phyloP scores from a whole-genome alignment of 2,329 filamentous ascomycete genomes.

The Mariannaea elegans region DNA sequence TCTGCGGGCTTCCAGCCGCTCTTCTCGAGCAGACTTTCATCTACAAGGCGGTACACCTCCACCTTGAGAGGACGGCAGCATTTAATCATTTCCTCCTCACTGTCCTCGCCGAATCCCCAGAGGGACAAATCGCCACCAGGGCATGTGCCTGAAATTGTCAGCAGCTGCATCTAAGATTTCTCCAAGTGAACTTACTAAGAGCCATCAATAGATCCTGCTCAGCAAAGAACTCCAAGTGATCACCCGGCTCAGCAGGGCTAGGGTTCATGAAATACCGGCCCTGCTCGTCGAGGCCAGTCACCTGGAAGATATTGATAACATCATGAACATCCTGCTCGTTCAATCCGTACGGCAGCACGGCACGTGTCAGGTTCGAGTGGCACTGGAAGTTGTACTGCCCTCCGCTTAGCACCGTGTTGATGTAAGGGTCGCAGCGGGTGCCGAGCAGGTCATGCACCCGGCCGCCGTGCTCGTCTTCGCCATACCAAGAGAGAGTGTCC shows the following conservation, averaged over 20 bases:
- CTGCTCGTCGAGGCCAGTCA: conserved; percentile 77
- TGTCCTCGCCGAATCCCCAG: conserved; percentile 81
- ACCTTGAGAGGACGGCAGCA: conserved; percentile 79
- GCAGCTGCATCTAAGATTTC: neutral
- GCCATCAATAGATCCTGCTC: conserved; percentile 78
- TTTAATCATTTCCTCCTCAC: conserved; percentile 72
- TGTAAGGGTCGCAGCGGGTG: conserved; percentile 86
- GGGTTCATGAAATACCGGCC: conserved; percentile 82
- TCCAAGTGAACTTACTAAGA: conserved; percentile 51
- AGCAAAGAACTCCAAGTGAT: conserved; percentile 80
- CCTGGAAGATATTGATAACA: conserved; percentile 87
- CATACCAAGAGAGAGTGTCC: conserved; percentile 73
- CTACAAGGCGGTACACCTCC: conserved; percentile 72
- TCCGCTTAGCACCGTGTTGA: conserved; percentile 77
- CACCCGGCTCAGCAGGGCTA: conserved; percentile 62
- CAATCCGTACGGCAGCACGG: conserved; percentile 73
- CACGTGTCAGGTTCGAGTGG: conserved; percentile 81
- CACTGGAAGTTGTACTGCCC: conserved; percentile 82
- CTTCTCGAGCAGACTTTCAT: conserved; percentile 59
- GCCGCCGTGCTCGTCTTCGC: conserved; percentile 69
- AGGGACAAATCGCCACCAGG: conserved; percentile 82
- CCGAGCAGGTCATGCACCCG: conserved; percentile 81
- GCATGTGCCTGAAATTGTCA: conserved; percentile 64
- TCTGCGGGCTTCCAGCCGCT: conserved; percentile 70
- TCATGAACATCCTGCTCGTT: conserved; percentile 82